phyloP scores from a whole-genome alignment of 176 grass and related monocot species.

The Guadua angustifolia region DNA sequence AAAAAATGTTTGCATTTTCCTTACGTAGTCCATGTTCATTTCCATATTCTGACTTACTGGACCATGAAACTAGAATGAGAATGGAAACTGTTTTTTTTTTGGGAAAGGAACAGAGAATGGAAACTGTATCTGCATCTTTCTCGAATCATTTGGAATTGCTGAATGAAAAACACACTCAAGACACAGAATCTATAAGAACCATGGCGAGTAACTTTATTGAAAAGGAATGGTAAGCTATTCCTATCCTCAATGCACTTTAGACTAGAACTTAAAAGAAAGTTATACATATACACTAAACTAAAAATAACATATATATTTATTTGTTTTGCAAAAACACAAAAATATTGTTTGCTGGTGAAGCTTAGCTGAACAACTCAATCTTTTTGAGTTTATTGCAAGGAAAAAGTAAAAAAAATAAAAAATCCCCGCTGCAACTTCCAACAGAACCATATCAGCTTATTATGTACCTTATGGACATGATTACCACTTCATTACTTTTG shows the following conservation, averaged over 20 bases:
- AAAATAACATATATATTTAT: background rate
- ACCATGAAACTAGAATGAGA: constrained; percentile 47
- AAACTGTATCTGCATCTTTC: constrained; percentile 35
- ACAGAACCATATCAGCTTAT: background rate
- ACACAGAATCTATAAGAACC: constrained; percentile 51
- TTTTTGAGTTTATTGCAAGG: background rate
- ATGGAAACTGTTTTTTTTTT: constrained; percentile 39
- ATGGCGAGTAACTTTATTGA: constrained; percentile 53
- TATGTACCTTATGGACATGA: constrained; percentile 3
- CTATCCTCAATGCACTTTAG: background rate
- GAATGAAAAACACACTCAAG: constrained; percentile 48
- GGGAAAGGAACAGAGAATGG: no score
- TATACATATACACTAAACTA: background rate
- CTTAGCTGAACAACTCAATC: background rate
- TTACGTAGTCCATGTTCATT: constrained; percentile 30
- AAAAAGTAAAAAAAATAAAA: background rate
- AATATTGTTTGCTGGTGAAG: background rate
- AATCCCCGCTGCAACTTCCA: background rate
- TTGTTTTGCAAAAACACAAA: background rate
- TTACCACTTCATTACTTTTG: constrained; percentile 15
- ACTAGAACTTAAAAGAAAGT: background rate
- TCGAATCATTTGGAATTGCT: constrained; percentile 50
- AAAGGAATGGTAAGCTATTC: constrained; percentile 61
- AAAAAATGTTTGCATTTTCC: background rate
- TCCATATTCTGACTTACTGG: constrained; percentile 58